Evolutionary conservation across 495 filamentous ascomycete species (phyloP).

Genomic region (Penicillium taxi): DNA sequence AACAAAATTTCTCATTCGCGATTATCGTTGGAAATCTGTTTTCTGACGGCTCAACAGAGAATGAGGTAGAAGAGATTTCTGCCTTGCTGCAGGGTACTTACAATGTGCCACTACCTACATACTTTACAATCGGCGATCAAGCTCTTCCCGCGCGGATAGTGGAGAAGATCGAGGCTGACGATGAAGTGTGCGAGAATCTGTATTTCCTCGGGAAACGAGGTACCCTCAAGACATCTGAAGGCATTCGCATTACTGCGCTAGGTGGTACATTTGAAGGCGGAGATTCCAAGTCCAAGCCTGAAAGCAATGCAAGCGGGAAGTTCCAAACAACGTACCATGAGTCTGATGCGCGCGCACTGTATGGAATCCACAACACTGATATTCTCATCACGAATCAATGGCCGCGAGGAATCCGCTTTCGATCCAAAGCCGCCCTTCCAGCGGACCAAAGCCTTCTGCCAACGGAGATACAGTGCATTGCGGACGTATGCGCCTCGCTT

Average conservation of each 20-base stretch:
- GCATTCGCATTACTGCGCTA: conserved; percentile 72
- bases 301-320: conserved; percentile 18
- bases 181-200: conserved; percentile 80
- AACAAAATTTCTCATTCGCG: conserved; percentile 79
- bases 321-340: conserved; percentile 49
- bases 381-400: conserved; percentile 81
- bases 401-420: conserved; percentile 61
- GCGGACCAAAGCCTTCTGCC: conserved; percentile 31
- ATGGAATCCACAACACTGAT: conserved; percentile 67
- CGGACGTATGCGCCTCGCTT: conserved; percentile 65
- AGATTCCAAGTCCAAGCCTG: conserved; percentile 13
- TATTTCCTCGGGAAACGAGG: conserved; percentile 81
- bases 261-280: conserved; percentile 47
- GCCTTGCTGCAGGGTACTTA: conserved; percentile 64
- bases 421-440: conserved; percentile 48
- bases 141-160: conserved; percentile 60
- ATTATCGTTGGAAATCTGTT: conserved; percentile 83
- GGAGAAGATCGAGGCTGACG: conserved; percentile 64
- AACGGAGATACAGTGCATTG: conserved; percentile 47
- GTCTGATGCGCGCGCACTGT: conserved; percentile 65
- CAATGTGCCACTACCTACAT: conserved; percentile 67
- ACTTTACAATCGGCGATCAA: conserved; percentile 69
- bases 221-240: conserved; percentile 80
- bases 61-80: conserved; percentile 48
- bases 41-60: conserved; percentile 35